Conservation (phyloP, 2,329 filamentous ascomycete genomes). For the Huntiella bhutanensis region DNA sequence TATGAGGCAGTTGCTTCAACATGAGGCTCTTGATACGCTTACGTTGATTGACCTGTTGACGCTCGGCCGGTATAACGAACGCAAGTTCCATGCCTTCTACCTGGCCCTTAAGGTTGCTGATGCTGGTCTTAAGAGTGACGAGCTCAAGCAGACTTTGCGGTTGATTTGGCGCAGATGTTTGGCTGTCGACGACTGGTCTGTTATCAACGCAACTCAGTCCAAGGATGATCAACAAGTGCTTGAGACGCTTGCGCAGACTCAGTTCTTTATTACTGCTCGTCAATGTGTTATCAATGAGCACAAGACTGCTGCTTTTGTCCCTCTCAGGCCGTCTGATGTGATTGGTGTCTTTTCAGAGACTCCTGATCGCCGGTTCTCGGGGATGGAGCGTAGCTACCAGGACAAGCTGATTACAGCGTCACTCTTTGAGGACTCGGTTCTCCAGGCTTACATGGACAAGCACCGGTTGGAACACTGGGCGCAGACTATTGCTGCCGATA, state of each 20-base stretch:
- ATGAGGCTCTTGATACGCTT: constrained; percentile 49
- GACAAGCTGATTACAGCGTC: constrained; percentile 54
- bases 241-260: constrained; percentile 42
- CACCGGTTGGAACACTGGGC: constrained; percentile 53
- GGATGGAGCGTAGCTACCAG: constrained; percentile 43
- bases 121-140: constrained; percentile 34
- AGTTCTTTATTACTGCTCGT: constrained; percentile 47
- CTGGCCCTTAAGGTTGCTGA: constrained; percentile 46
- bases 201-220: constrained; percentile 57
- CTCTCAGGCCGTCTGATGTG: constrained; percentile 32
- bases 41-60: constrained; percentile 61
- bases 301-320: constrained; percentile 24
- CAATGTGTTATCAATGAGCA: constrained; percentile 38
- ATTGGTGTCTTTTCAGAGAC: constrained; percentile 42
- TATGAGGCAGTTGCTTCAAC: constrained; percentile 49
- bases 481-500: constrained; percentile 21
- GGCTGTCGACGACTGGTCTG: constrained; percentile 67
- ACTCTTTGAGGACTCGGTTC: constrained; percentile 47
- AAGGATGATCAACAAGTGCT: constrained; percentile 53
- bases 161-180: constrained; percentile 77
- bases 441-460: constrained; percentile 47
- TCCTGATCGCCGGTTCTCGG: constrained; percentile 39
- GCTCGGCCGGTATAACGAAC: constrained; percentile 30
- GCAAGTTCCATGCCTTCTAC: constrained; percentile 44
- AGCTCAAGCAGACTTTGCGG: constrained; percentile 37